Base-by-base conservation (phyloP, 345 rosid species). In the Aquilaria sinensis region DNA sequence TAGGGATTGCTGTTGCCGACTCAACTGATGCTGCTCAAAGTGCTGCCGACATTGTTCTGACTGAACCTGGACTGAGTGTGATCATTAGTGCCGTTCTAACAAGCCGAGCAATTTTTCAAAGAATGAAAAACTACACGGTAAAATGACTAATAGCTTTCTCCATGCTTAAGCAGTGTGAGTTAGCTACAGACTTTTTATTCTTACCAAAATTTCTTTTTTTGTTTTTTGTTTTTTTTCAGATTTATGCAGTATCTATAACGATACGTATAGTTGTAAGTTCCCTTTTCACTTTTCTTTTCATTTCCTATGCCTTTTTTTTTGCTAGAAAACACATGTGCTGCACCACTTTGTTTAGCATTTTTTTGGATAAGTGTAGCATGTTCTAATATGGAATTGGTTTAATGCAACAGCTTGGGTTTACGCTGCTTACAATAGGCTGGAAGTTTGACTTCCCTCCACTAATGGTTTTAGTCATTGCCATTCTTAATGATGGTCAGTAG, bases 81-180 rank as follows among this genome's bases (percentile, higher is more conserved):
- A 91, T 91, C 67, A 88, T 88, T 52, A 88, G 96, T 69, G 97
- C 96, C 46, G 97, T 91, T 67, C 74, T 91, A 65, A 91, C 96
- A 7, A 91, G 97, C 77, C 88, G 97, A 62, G 96, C 97, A 31
- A 91, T 91, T 72, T 91, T 91, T 60, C 97, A 88, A 65, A 80
- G 97, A 63, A 88, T 91, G 97, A 91, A 91, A 77, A 88, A 91
- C 63, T 91, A 88, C 68, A 91, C 97, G 9, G 97, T 91, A 76
- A 64, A 23, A 12, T 23, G 31, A 37, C 43, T 3, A 37, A 58
- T 14, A 56, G 48, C n/a, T 56, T 58, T 10, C 31, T 63, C 29
- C n/a, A 4, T 16, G 12, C 3, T 11, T 41, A 45, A 51, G 12
- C 51, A 43, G 56, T 47, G 56, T 33, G 10, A 9, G 31, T 52